These are phyloP conservation scores for Escallonia herrerae DNA, from an alignment of 129 eudicot species.

Conservation along the genomic window DNA sequence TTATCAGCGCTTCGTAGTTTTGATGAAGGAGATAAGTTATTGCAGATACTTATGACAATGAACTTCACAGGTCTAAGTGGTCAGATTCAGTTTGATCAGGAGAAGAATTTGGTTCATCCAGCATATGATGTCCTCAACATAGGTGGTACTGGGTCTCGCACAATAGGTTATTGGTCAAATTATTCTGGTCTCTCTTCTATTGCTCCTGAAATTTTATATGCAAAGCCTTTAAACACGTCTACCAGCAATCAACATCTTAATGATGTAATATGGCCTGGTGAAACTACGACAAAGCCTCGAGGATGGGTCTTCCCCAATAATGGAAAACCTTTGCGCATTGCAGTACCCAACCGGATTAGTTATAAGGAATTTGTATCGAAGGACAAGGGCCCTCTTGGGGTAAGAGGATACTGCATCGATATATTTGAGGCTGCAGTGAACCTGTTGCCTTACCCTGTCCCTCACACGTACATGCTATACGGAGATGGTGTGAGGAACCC, in stretches of 20 bases:
- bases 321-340: conserved; percentile 75
- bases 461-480: conserved; percentile 52
- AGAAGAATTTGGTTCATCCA: conserved; percentile 57
- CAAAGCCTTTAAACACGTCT: conserved; percentile 46
- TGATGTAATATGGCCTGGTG: conserved; percentile 88
- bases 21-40: conserved; percentile 60
- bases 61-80: conserved; percentile 71
- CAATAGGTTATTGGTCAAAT: conserved; percentile 87
- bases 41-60: conserved; percentile 33
- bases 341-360: conserved; percentile 75
- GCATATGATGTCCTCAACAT: conserved; percentile 73
- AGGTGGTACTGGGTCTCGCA: conserved; percentile 62
- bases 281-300: conserved; percentile 50
- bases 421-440: conserved; percentile 91
- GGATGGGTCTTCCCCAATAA: conserved; percentile 98
- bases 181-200: conserved; percentile 63
- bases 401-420: conserved; percentile 77
- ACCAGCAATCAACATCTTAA: conserved; percentile 42
- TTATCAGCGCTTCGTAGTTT: conserved; percentile 51
- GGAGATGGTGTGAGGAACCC: conserved; percentile 86
- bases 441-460: conserved; percentile 83
- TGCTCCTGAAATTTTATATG: conserved; percentile 59
- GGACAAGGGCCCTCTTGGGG: conserved; percentile 69
- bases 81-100: conserved; percentile 53
- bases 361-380: conserved; percentile 58